phyloP scores from a whole-genome alignment of 441 rosid species.

The Pelargonium fulgidum region DNA sequence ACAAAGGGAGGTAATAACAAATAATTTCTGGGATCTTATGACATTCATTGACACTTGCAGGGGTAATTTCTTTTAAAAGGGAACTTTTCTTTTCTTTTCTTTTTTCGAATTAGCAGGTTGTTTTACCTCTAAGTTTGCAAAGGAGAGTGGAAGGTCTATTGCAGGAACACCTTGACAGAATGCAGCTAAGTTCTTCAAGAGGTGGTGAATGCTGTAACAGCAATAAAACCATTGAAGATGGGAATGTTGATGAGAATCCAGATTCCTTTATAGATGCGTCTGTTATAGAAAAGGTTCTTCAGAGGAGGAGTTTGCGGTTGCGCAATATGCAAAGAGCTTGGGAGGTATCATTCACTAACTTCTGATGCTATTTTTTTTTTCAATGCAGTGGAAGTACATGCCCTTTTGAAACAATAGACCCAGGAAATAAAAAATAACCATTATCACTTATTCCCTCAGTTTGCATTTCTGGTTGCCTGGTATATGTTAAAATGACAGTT shows the following conservation, averaged over 20 bases:
- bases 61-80: constrained; percentile 10
- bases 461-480: no score
- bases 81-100: not conserved
- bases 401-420: not conserved
- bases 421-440: not conserved
- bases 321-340: constrained; percentile 91
- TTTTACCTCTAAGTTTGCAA: constrained; percentile 76
- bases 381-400: not conserved
- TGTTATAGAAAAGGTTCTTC: constrained; percentile 93
- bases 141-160: constrained; percentile 91
- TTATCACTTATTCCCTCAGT: not conserved
- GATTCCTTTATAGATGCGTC: constrained; percentile 68
- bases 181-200: constrained; percentile 47
- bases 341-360: constrained; percentile 44
- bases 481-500: not conserved
- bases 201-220: constrained; percentile 28
- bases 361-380: not conserved
- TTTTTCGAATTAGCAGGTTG: constrained; percentile 45
- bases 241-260: constrained; percentile 37
- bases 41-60: not conserved
- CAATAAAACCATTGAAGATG: constrained; percentile 39
- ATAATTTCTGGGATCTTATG: constrained; percentile 15
- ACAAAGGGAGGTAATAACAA: constrained; percentile 73
- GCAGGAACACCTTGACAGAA: constrained; percentile 85
- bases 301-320: constrained; percentile 81